Conservation (phyloP, 371 early-diverging fungal species). For the Mucor circinelloides region DNA sequence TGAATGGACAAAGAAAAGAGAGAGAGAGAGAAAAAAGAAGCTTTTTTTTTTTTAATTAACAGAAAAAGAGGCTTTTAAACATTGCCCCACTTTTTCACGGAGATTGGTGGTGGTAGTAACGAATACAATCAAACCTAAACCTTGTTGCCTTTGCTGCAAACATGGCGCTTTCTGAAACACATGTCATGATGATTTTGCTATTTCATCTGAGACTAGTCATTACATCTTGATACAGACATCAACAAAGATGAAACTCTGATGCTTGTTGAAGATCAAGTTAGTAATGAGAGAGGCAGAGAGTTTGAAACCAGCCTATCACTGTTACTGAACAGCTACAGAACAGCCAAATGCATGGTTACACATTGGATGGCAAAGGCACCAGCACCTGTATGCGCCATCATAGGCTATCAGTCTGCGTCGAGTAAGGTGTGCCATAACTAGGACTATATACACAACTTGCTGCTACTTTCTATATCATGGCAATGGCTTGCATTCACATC, state of each 20-base stretch:
- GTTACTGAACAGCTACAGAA: background rate
- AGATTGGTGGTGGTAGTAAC: background rate
- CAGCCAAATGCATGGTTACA: background rate
- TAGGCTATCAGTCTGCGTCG: background rate
- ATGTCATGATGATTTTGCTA: background rate
- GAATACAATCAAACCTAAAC: background rate
- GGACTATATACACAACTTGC: too few relatives aligned
- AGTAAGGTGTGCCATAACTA: too few relatives aligned
- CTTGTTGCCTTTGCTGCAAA: background rate
- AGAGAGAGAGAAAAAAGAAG: conserved; percentile 4
- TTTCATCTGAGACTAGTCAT: background rate
- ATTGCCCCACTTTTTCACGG: background rate
- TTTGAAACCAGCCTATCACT: background rate
- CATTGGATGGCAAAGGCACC: background rate
- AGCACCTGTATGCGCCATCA: background rate
- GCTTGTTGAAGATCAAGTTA: background rate
- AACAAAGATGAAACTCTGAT: background rate
- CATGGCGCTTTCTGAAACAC: conserved; percentile 2
- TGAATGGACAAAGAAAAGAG: conserved; percentile 1
- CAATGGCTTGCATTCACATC: background rate
- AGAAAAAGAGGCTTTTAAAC: conserved; percentile 1
- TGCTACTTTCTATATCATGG: too few relatives aligned
- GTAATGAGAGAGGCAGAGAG: too few relatives aligned
- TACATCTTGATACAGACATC: background rate
- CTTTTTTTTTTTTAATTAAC: too few relatives aligned